Conservation (phyloP, 2,329 filamentous ascomycete genomes). For the Venturiaceae sp. region DNA sequence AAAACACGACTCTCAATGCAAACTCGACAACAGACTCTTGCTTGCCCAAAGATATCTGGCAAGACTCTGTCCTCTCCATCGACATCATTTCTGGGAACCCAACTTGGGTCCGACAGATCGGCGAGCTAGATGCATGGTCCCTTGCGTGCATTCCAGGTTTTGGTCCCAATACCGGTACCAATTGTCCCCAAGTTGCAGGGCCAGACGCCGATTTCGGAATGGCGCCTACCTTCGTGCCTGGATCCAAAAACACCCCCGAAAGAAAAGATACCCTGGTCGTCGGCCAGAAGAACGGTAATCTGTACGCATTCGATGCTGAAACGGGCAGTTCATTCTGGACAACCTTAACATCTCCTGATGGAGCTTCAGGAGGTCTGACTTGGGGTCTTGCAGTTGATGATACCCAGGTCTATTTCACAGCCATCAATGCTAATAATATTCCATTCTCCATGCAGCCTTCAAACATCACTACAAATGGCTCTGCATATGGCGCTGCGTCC, state of each 20-base stretch:
- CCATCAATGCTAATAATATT: conserved; percentile 13
- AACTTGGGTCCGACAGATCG: background rate
- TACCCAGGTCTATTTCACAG: conserved; percentile 19
- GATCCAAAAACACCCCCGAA: too few relatives aligned
- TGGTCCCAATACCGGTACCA: too few relatives aligned
- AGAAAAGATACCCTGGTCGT: conserved; percentile 19
- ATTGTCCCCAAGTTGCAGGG: conserved; percentile 9
- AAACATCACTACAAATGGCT: conserved; percentile 1
- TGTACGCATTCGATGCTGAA: conserved; percentile 18
- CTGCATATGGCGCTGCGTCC: conserved; percentile 9
- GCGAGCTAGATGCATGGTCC: conserved; percentile 9
- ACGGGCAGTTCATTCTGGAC: conserved; percentile 17
- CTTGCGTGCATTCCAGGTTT: background rate
- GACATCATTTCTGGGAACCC: background rate
- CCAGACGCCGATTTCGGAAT: conserved; percentile 11
- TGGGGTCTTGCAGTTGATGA: conserved; percentile 24
- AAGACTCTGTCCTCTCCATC: conserved; percentile 3
- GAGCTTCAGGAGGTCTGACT: conserved; percentile 17
- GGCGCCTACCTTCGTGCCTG: conserved; percentile 18
- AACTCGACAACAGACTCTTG: background rate
- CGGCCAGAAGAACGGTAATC: conserved; percentile 21
- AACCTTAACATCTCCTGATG: conserved; percentile 15
- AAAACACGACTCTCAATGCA: too few relatives aligned
- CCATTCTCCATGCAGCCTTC: conserved; percentile 5
- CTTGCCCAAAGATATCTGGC: conserved; percentile 1